phyloP scores from a whole-genome alignment of 495 filamentous ascomycete species.

The Hypoxylon subgilvum region DNA sequence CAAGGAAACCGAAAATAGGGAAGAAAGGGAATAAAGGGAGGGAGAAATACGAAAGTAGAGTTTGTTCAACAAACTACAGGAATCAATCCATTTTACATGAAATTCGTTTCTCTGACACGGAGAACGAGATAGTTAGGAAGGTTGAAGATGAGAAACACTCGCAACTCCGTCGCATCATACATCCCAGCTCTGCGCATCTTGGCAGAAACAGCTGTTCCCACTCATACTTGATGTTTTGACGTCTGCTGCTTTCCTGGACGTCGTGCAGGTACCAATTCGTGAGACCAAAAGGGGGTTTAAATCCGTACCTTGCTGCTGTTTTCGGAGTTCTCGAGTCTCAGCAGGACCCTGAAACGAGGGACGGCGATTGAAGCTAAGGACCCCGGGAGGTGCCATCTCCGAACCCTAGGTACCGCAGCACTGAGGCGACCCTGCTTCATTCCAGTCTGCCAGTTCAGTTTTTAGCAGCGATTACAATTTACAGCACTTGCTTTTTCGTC shows the following conservation, averaged over 20 bases:
- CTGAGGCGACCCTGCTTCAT: too few relatives aligned
- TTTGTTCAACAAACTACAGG: slow-evolving; percentile 20
- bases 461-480: too few relatives aligned
- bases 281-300: slow-evolving; percentile 28
- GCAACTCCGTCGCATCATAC: slow-evolving; percentile 17
- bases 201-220: slow-evolving; percentile 4
- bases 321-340: slow-evolving; percentile 33
- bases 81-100: slow-evolving; percentile 23
- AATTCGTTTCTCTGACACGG: background rate
- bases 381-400: slow-evolving; percentile 33
- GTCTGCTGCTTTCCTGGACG: slow-evolving; percentile 1
- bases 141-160: slow-evolving; percentile 12
- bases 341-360: slow-evolving; percentile 36
- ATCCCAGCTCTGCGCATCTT: background rate
- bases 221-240: slow-evolving; percentile 13
- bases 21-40: slow-evolving; percentile 6
- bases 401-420: too few relatives aligned
- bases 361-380: slow-evolving; percentile 21
- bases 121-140: background rate
- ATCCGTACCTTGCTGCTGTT: slow-evolving; percentile 30
- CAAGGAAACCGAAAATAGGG: background rate
- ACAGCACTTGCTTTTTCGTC: too few relatives aligned
- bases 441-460: too few relatives aligned
- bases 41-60: slow-evolving; percentile 14
- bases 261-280: slow-evolving; percentile 16